Conservation (phyloP, 1,139 yeast species). For the Meyerozyma athensensis region DNA sequence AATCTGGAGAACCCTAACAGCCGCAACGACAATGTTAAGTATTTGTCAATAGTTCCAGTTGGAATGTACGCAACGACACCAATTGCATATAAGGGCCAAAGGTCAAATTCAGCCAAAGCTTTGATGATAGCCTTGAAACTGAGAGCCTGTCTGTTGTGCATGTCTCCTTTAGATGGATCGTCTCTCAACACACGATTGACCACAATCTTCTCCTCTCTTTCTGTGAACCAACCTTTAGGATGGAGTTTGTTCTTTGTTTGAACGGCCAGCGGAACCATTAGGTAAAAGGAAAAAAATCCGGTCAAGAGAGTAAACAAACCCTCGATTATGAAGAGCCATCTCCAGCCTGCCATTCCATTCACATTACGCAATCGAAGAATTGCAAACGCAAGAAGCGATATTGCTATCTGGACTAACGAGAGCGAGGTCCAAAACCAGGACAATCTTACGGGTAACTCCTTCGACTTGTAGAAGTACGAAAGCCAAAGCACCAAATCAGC, state of each 20-base stretch:
- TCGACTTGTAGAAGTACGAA: conserved; percentile 50
- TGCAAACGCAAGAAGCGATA: conserved; percentile 44
- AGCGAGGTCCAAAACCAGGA: conserved; percentile 48
- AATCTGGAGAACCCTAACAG: conserved; percentile 54
- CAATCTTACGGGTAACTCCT: conserved; percentile 45
- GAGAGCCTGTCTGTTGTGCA: conserved; percentile 9
- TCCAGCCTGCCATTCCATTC: conserved; percentile 21
- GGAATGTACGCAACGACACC: conserved; percentile 16
- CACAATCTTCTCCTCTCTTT: conserved; percentile 16
- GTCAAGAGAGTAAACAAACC: conserved; percentile 12
- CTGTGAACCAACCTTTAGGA: conserved; percentile 17
- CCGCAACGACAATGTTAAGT: conserved; percentile 45
- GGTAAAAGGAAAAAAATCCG: conserved; percentile 13
- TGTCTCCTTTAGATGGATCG: conserved; percentile 15
- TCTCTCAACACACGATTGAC: conserved; percentile 18
- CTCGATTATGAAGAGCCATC: conserved; percentile 12
- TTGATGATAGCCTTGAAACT: background rate
- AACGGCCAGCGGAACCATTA: conserved; percentile 9
- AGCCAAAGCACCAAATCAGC: conserved; percentile 53
- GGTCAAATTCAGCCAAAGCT: conserved; percentile 14
- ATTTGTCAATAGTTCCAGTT: background rate
- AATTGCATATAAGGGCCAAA: conserved; percentile 16
- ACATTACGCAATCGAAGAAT: conserved; percentile 39
- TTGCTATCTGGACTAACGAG: conserved; percentile 34
- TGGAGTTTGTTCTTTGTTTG: conserved; percentile 2